Base-by-base conservation (phyloP, 805 yeast genomes). In the Groenewaldozyma tartarivorans region DNA sequence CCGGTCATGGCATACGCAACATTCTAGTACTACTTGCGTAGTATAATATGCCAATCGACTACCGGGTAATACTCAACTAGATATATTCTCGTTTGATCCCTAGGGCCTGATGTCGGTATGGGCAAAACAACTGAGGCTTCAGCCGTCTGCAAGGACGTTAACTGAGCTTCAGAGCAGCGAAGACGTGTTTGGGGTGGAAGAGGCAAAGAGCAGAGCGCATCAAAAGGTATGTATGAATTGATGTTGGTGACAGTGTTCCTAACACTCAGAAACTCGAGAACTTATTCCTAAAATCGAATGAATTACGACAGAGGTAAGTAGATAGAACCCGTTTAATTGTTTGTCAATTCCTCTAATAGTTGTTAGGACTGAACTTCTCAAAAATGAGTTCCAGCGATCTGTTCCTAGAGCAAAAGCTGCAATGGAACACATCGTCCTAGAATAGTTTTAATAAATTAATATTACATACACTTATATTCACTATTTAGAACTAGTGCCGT, bases 181-280 rank as follows among this genome's bases (percentile, higher is more conserved):
- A 15, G 46, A 49, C 20, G 37, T 40, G 26, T 49, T 49, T 38
- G 43, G 43, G 6, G 46, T 41, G 15, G 47, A 47, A 29, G 53
- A 49, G 26, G 35, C 32, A 13, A 36, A 41, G n/a, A 33, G 40
- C 2, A 38, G 42, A 20, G 15, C 20, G 7, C 21, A 39, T 4
- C 38, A 42, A 24, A 42, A 38, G 45, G 42, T 41, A 32, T 17
- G 36, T 29, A 11, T 6, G 4, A n/a, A 6, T 4, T 30, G 13
- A 3, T 15, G 20, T 16, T 31, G 29, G 16, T 6, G 36, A n/a
- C 20, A 16, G 5, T 21, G 18, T 35, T 18, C 9, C 16, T 20
- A 21, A 9, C 18, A 11, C 24, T n/a, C 21, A 43, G 47, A 47
- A 22, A 15, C 41, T 47, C 24, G 47, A 47, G 20, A 21, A 41